Evolutionary conservation across 1,139 yeast genomes (phyloP).

Genomic region (Debaryomycetaceae sp.): DNA sequence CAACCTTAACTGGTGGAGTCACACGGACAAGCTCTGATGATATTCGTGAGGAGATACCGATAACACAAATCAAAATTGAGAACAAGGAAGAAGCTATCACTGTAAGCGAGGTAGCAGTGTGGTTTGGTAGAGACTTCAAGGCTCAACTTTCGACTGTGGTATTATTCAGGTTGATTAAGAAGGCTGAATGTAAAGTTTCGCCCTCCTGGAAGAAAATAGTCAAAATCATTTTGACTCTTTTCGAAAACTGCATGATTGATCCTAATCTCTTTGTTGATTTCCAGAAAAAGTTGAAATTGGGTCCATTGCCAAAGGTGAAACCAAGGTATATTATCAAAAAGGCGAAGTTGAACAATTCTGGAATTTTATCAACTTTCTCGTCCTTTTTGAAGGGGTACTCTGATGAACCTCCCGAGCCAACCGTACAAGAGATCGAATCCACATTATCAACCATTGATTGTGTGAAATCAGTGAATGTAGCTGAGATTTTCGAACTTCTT

Average conservation of each 20-base stretch:
- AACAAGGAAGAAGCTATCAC: constrained; percentile 56
- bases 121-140: constrained; percentile 86
- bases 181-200: constrained; percentile 48
- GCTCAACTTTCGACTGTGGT: constrained; percentile 90
- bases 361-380: constrained; percentile 84
- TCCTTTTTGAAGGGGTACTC: constrained; percentile 85
- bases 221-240: constrained; percentile 59
- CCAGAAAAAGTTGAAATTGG: constrained; percentile 52
- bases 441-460: constrained; percentile 83
- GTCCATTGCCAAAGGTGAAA: constrained; percentile 55
- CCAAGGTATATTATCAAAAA: constrained; percentile 67
- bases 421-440: constrained; percentile 86
- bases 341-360: constrained; percentile 61
- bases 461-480: constrained; percentile 61
- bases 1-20: constrained; percentile 44
- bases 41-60: constrained; percentile 44
- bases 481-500: constrained; percentile 46
- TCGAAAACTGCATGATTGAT: constrained; percentile 67
- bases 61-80: constrained; percentile 47
- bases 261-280: constrained; percentile 67
- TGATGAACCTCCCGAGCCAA: constrained; percentile 87
- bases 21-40: constrained; percentile 22
- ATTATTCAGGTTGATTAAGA: constrained; percentile 69
- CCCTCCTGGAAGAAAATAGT: constrained; percentile 62
- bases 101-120: constrained; percentile 77